These are phyloP conservation scores for Selaginella moellendorffii DNA, from an alignment of 75 land plant genomes.

Conservation along the genomic window DNA sequence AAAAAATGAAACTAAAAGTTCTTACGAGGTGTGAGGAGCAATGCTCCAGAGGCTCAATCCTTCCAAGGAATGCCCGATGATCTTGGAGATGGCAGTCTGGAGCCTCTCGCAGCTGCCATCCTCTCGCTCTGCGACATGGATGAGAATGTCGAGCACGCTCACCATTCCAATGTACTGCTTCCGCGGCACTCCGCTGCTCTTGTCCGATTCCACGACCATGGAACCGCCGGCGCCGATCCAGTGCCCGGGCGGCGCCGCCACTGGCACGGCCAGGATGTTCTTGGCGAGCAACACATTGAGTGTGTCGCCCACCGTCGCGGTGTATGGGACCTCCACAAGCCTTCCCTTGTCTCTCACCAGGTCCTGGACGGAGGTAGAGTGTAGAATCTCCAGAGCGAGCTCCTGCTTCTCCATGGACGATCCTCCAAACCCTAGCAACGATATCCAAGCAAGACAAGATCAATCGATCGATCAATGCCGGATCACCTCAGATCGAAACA, in stretches of 20 bases:
- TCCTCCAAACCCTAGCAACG: no score
- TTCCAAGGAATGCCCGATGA: constrained; percentile 74
- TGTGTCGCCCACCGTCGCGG: constrained; percentile 56
- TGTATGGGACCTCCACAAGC: constrained; percentile 90
- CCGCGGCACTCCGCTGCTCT: constrained; percentile 48
- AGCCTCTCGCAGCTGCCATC: constrained; percentile 22
- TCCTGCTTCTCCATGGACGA: no score
- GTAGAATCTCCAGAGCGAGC: no score
- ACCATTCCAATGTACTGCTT: constrained; percentile 96
- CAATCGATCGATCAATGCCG: no score
- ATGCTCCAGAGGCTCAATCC: constrained; percentile 87
- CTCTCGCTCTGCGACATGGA: constrained; percentile 40
- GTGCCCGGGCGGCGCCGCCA: constrained; percentile 88
- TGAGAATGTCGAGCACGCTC: constrained; percentile 69
- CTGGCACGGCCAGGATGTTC: constrained; percentile 67
- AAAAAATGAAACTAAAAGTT: no score
- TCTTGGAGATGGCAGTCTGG: constrained; percentile 49
- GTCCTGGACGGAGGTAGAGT: constrained; percentile 24
- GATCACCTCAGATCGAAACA: no score
- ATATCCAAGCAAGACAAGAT: no score
- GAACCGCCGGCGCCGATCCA: constrained; percentile 97
- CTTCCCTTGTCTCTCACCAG: constrained; percentile 39
- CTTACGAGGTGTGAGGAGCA: constrained; percentile 56
- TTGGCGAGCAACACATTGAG: constrained; percentile 59
- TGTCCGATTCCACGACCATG: constrained; percentile 72